phyloP scores from a whole-genome alignment of 306 rosid genomes.

The Psophocarpus tetragonolobus region DNA sequence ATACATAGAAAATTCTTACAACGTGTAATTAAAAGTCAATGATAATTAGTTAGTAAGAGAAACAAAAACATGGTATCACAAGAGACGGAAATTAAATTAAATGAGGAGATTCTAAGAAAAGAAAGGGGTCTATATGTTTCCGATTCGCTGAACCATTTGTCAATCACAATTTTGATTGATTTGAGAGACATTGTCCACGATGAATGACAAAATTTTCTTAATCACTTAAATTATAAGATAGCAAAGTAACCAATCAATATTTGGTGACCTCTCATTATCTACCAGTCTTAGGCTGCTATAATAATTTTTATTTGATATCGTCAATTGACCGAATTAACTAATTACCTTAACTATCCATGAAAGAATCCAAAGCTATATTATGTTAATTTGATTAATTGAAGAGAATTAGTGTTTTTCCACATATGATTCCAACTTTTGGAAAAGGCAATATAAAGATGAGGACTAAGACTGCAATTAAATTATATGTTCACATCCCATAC shows the following conservation, averaged over 20 bases:
- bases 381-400: not conserved
- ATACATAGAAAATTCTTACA: not conserved
- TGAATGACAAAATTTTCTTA: constrained; percentile 48
- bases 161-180: constrained; percentile 45
- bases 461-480: not conserved
- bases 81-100: no score
- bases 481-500: not conserved
- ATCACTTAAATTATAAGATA: constrained; percentile 46
- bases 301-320: not conserved
- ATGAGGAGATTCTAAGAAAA: constrained; percentile 14
- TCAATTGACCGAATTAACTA: not conserved
- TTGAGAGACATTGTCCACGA: constrained; percentile 33
- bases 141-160: constrained; percentile 51
- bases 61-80: constrained; percentile 21
- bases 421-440: constrained; percentile 18
- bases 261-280: constrained; percentile 10
- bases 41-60: constrained; percentile 14
- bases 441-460: not conserved
- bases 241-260: not conserved
- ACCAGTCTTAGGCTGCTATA: not conserved
- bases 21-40: not conserved
- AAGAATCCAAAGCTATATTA: constrained; percentile 1
- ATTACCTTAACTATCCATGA: not conserved
- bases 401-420: constrained; percentile 12
- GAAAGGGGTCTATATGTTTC: constrained; percentile 60